Evolutionary conservation across 2,329 filamentous ascomycete species (phyloP), one percentile per base, ranked within the genome.

Genomic region (Colletotrichum sp.): DNA sequence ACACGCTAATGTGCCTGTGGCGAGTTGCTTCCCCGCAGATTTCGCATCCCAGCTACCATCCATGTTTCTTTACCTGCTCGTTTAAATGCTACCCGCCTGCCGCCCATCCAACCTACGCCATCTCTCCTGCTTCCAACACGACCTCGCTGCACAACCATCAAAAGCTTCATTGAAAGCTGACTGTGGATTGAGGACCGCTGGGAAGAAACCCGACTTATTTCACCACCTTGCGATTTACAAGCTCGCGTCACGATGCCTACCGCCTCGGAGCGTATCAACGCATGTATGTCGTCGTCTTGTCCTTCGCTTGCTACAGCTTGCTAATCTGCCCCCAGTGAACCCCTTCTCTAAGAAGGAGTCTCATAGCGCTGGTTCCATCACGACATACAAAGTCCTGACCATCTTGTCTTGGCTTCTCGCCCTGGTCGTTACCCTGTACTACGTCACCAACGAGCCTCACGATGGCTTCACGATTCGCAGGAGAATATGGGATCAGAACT

Each of bases 401-500:
- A 89, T 93, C 58, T 77, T 95, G 67, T 93, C 93, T 43, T 98
- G 95, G 93, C 85, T 95, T 32, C 85, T 98, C 60, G 91, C 95
- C 52, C 87, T 97, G 71, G 84, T 95, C 79, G 89, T 93, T 67
- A 92, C 93, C 74, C 87, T 97, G 82, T 95, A 95, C 87, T 98
- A 97, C 84, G 91, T 91, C 65, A 85, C 93, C 83, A 85, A 92
- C 79, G 84, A 86, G 16, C 94, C 94, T 1, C 85, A 90, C 68
- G 93, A 95, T 85, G 92, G 92, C 79, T 84, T 87, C 80, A 86
- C 86, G 78, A 85, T 89, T 77, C 89, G 90, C 76, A 89, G 90
- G 78, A 93, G 90, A 75, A 94, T 98, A 82, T 96, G 93, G 93
- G 91, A 91, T 72, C 93, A 95, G 85, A 96, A 96, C 82, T 85